Conservation (phyloP, 352 stramenopile species). For the Phytophthora tubulina region DNA sequence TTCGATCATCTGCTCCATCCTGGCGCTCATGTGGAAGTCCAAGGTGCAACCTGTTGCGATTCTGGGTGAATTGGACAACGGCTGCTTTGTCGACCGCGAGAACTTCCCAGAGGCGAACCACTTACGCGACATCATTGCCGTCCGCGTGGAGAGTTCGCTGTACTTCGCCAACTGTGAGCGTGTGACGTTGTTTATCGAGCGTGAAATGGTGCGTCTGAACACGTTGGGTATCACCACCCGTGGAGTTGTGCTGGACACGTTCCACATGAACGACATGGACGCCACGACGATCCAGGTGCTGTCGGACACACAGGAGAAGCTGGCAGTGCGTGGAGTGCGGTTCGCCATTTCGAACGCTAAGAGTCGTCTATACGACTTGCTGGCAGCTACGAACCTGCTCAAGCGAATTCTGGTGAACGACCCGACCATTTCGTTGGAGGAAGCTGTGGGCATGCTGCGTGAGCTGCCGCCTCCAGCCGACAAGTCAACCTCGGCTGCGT, state of each 20-base stretch:
- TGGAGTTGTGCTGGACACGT: constrained; percentile 27
- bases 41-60: constrained; percentile 20
- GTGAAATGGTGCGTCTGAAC: constrained; percentile 19
- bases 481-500: constrained; percentile 2
- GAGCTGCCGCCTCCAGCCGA: constrained; percentile 17
- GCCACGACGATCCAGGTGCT: constrained; percentile 33
- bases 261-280: constrained; percentile 41
- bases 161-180: constrained; percentile 35
- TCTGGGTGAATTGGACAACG: constrained; percentile 26
- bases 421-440: constrained; percentile 28
- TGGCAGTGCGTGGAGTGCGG: constrained; percentile 28
- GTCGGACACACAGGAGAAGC: constrained; percentile 31
- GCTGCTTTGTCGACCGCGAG: constrained; percentile 20
- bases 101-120: constrained; percentile 25
- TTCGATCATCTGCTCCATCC: constrained; percentile 27
- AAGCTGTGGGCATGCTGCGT: constrained; percentile 24
- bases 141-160: constrained; percentile 27
- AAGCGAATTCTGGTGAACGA: constrained; percentile 31
- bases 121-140: constrained; percentile 23
- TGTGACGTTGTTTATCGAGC: constrained; percentile 28
- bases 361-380: constrained; percentile 23
- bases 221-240: constrained; percentile 27
- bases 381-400: constrained; percentile 28
- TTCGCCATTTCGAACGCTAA: constrained; percentile 31
- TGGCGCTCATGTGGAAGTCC: constrained; percentile 33